Percentiles rank a stretch among this genome's conserved stretches.
These are phyloP conservation scores for Lithospermum erythrorhizon DNA, from an alignment of 257 asterid species.

Conservation along the genomic window DNA sequence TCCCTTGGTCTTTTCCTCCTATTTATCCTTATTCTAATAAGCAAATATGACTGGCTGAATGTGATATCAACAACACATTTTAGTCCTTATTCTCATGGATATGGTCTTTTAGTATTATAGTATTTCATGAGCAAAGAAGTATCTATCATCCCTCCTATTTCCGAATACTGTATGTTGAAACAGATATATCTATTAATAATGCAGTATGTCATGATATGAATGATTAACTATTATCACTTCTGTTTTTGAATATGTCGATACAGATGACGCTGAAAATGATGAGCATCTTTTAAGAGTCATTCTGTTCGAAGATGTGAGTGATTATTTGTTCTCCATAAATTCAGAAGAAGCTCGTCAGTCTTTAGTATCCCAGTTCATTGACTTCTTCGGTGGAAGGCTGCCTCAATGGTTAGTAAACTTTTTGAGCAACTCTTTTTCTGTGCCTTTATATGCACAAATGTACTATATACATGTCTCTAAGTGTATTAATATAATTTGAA, in stretches of 20 bases:
- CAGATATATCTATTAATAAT: not conserved
- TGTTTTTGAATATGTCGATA: constrained; percentile 22
- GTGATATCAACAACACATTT: not conserved
- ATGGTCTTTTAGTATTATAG: too few relatives aligned
- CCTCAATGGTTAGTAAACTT: constrained; percentile 67
- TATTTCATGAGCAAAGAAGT: not conserved
- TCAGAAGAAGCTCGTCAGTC: constrained; percentile 76
- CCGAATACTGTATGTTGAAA: too few relatives aligned
- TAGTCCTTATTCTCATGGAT: too few relatives aligned
- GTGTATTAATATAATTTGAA: too few relatives aligned
- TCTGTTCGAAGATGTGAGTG: constrained; percentile 78
- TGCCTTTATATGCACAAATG: not conserved
- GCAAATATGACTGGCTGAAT: not conserved
- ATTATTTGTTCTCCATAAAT: constrained; percentile 65
- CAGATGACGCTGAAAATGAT: constrained; percentile 52
- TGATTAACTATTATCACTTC: constrained; percentile 3
- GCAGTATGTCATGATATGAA: not conserved
- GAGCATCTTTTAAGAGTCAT: constrained; percentile 70
- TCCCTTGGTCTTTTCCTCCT: not conserved
- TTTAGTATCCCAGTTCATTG: constrained; percentile 66
- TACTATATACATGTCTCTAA: too few relatives aligned
- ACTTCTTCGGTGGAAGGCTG: constrained; percentile 83
- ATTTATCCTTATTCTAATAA: not conserved
- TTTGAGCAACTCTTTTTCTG: constrained; percentile 1
- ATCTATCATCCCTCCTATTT: not conserved